Conservation (phyloP, 306 rosid genomes). For the Gastrolobium bilobum region DNA sequence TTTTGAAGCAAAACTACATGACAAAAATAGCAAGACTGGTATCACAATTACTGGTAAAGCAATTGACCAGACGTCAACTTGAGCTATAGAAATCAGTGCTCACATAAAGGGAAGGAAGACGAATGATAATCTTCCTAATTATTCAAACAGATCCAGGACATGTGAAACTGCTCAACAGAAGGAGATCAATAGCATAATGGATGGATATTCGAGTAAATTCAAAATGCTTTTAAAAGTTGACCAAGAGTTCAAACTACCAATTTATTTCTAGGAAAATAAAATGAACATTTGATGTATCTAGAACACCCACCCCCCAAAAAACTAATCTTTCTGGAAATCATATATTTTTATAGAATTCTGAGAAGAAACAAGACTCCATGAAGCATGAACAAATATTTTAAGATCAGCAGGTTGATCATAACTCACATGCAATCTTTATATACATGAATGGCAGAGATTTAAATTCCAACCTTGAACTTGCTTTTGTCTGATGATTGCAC, state of each 20-base stretch:
- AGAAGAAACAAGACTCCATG: neutral
- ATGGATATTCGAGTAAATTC: constrained; percentile 5
- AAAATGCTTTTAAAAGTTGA: constrained; percentile 5
- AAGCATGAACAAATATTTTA: constrained; percentile 13
- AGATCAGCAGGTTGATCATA: constrained; percentile 22
- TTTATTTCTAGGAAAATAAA: no score
- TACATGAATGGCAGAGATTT: constrained; percentile 30
- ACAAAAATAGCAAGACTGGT: neutral
- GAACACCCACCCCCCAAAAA: constrained; percentile 2
- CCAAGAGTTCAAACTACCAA: neutral
- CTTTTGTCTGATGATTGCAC: constrained; percentile 94
- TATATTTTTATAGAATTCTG: constrained; percentile 3
- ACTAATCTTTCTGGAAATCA: constrained; percentile 4
- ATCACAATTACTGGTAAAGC: neutral
- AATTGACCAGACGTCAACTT: neutral
- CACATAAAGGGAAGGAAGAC: neutral
- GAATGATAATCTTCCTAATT: constrained; percentile 22
- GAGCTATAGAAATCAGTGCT: neutral
- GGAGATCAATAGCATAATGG: constrained; percentile 23
- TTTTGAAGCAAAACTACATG: neutral
- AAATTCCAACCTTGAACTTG: constrained; percentile 88
- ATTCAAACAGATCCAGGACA: neutral
- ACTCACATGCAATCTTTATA: constrained; percentile 23
- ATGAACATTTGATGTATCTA: neutral
- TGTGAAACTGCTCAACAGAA: neutral